Base-by-base conservation (phyloP, 208 protist species). In the Kentomonas sorsogonicus region DNA sequence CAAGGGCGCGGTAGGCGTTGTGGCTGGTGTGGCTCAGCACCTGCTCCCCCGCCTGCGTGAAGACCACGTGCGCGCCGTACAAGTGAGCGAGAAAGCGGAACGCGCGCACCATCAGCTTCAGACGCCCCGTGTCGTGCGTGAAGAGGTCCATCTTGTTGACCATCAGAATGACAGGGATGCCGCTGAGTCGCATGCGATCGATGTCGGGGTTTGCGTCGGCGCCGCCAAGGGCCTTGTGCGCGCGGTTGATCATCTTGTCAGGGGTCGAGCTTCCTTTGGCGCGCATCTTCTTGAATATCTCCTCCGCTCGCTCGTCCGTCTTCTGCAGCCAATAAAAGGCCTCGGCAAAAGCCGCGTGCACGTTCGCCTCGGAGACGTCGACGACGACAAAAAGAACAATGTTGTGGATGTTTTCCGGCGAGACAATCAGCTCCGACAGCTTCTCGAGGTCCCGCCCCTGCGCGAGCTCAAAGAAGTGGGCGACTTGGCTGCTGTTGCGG, bases 401-500 rank as follows among this genome's bases (percentile, higher is more conserved):
- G 15, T 74, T 63, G 57, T 96, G 91, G 1, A 96, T 62, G 66
- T 90, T 93, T 33, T 96, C 88, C 7, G 88, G 72, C 2, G 76
- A 90, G 9, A 96, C 45, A 9, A 94, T 83, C 31, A 95, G 81
- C n/a, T 96, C 87, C 9, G 83, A 70, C 53, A 96, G 71, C 60
- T 88, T 75, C 18, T 77, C 63, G 23, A 96, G 64, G 36, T 93
- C 79, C 46, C 57, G 81, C 5, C 86, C 88, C 57, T 93, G 86
- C 16, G 82, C 91, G 26, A 96, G 73, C 55, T 96, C 88, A 88
- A 88, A 96, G 52, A 96, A 92, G 63, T 96, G 86, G 0, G 88
- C 86, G 18, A 93, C 71, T 64, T 91, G 83, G 16, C 78, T 71
- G 27, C 81, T 61, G 38, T 89, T 84, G 3, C 85, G 74, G 41